These are phyloP conservation scores for Ciborinia camelliae DNA, from an alignment of 2,329 filamentous ascomycete species.

Conservation along the genomic window DNA sequence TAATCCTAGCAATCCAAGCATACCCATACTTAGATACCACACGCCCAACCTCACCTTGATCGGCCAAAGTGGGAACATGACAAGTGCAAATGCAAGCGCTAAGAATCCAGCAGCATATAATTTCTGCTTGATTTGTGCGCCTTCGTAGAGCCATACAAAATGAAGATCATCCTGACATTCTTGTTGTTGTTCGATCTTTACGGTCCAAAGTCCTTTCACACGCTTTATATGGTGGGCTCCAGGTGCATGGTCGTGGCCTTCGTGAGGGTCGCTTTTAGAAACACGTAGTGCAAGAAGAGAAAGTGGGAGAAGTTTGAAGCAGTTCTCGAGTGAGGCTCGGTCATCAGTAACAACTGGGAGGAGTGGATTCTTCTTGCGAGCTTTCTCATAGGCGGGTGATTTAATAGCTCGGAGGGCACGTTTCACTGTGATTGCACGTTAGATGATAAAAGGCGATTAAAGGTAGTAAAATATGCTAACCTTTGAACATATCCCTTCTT, in stretches of 20 bases:
- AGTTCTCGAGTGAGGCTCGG: constrained; percentile 83
- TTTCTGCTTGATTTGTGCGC: constrained; percentile 89
- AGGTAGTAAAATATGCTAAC: constrained; percentile 45
- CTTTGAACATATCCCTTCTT: constrained; percentile 97
- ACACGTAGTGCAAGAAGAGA: constrained; percentile 92
- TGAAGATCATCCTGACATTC: constrained; percentile 84
- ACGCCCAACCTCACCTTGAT: constrained; percentile 86
- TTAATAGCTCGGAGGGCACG: constrained; percentile 87
- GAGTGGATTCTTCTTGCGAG: constrained; percentile 81
- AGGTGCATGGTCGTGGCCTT: constrained; percentile 65
- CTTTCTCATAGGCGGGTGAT: constrained; percentile 86
- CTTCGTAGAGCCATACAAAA: constrained; percentile 96
- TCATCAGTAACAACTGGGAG: constrained; percentile 89
- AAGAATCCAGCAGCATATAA: constrained; percentile 84
- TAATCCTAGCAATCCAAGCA: constrained; percentile 81
- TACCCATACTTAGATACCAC: constrained; percentile 95
- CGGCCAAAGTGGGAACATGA: constrained; percentile 96
- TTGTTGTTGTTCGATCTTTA: constrained; percentile 93
- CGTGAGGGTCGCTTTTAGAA: constrained; percentile 73
- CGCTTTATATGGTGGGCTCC: constrained; percentile 74
- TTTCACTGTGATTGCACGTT: constrained; percentile 63
- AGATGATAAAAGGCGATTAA: neutral
- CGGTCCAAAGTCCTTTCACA: constrained; percentile 93
- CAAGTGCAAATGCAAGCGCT: constrained; percentile 77
- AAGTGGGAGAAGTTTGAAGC: constrained; percentile 90